Percentiles rank a stretch among this genome's conserved stretches.
Evolutionary conservation across 352 stramenopile species (phyloP).

Genomic region (Sclerospora graminicola): DNA sequence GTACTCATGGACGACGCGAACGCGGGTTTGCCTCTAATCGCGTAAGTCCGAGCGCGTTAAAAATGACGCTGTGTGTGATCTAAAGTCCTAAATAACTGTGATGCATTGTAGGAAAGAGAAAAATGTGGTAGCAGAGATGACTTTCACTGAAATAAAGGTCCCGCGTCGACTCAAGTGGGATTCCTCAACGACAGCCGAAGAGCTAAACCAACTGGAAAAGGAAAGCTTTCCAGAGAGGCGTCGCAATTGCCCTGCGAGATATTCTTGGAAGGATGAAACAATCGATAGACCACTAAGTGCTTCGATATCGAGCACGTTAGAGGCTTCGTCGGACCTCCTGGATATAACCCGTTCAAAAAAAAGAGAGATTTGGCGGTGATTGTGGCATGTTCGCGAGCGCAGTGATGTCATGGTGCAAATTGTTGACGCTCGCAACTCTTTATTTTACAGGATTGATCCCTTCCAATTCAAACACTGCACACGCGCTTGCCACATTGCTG

Average conservation of each 20-base stretch:
- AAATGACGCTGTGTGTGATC: background rate
- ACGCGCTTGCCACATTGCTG: no score
- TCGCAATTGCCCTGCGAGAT: constrained; percentile 87
- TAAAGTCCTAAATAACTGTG: constrained; percentile 17
- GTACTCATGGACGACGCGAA: constrained; percentile 63
- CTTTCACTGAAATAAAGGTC: constrained; percentile 95
- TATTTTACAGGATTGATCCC: constrained; percentile 89
- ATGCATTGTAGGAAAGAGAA: no score
- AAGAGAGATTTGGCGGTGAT: constrained; percentile 99
- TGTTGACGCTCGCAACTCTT: no score
- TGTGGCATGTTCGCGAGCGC: no score
- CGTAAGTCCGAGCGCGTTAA: no score
- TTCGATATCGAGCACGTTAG: no score
- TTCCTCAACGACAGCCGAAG: constrained; percentile 87
- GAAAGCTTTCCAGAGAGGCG: constrained; percentile 97
- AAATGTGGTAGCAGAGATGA: constrained; percentile 65
- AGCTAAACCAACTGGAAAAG: constrained; percentile 94
- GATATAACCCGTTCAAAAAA: constrained; percentile 99
- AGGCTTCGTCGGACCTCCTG: constrained; percentile 65
- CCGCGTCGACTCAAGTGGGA: constrained; percentile 94
- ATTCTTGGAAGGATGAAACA: background rate
- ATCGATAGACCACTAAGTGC: constrained; percentile 6
- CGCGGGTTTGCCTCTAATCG: constrained; percentile 42
- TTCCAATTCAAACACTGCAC: background rate
- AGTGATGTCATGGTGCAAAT: no score